A percentile compares a stretch with the other conserved stretches of the same genome.
These are phyloP conservation scores for Clonostachys rosea DNA, from an alignment of 2,329 filamentous ascomycete genomes.

Conservation along the genomic window DNA sequence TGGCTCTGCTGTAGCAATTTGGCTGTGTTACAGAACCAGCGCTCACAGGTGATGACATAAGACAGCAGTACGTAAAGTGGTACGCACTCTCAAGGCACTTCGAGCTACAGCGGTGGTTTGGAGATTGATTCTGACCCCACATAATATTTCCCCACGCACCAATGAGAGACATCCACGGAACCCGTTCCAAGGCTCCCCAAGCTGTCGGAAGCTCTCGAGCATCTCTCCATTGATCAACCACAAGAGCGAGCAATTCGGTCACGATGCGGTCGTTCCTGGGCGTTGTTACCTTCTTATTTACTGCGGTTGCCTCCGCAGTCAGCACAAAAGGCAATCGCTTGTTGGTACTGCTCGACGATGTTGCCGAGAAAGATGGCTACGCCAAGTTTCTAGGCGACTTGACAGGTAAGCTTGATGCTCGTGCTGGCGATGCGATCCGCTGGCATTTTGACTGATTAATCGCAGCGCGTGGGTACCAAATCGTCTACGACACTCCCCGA, in stretches of 20 bases:
- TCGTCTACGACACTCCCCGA: conserved; percentile 81
- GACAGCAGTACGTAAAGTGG: too few relatives aligned
- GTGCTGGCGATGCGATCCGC: not conserved
- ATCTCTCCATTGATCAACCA: not conserved
- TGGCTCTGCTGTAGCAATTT: too few relatives aligned
- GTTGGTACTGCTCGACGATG: conserved; percentile 82
- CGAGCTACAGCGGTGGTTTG: too few relatives aligned
- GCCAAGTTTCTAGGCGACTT: conserved; percentile 75
- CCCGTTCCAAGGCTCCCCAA: too few relatives aligned
- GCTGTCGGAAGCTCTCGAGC: too few relatives aligned
- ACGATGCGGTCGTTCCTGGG: conserved; percentile 72
- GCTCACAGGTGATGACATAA: too few relatives aligned
- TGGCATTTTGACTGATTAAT: conserved; percentile 11
- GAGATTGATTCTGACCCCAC: too few relatives aligned
- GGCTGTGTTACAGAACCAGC: too few relatives aligned
- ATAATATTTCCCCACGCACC: too few relatives aligned
- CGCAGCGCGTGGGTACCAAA: conserved; percentile 74
- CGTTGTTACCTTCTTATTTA: conserved; percentile 62
- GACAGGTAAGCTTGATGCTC: conserved; percentile 46
- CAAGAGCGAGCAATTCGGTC: not conserved
- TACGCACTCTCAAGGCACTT: too few relatives aligned
- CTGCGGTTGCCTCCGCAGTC: conserved; percentile 65
- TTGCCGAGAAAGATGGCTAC: conserved; percentile 75
- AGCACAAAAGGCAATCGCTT: conserved; percentile 77
- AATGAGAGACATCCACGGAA: too few relatives aligned